A percentile compares a stretch with the other conserved stretches of the same genome.
These are phyloP conservation scores for grape (Vitis vinifera) DNA, from an alignment of 164 flowering plant genomes.

Conservation along the genomic window DNA sequence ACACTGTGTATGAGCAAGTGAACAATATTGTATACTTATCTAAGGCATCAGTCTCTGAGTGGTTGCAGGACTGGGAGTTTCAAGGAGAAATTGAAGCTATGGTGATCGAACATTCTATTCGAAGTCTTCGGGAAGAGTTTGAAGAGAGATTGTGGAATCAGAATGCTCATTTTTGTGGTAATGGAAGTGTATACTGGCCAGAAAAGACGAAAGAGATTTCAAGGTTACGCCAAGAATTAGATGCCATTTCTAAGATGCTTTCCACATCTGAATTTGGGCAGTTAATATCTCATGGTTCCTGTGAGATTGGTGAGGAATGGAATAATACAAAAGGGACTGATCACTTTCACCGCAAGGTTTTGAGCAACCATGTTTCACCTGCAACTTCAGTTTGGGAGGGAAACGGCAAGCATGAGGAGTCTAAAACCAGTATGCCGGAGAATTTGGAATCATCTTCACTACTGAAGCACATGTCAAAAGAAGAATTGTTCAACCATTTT, in stretches of 20 bases:
- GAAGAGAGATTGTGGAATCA: constrained; percentile 37
- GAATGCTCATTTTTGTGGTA: constrained; percentile 23
- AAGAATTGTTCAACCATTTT: constrained; percentile 50
- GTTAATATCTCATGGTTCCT: constrained; percentile 45
- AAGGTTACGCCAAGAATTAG: constrained; percentile 55
- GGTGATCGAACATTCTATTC: constrained; percentile 45
- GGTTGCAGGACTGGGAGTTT: constrained; percentile 42
- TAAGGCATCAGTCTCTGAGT: constrained; percentile 28
- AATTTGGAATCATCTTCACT: constrained; percentile 35
- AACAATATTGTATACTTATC: constrained; percentile 30
- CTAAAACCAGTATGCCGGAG: constrained; percentile 34
- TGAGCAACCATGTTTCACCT: constrained; percentile 25
- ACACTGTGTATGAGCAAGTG: constrained; percentile 21
- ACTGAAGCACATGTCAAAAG: constrained; percentile 54
- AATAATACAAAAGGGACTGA: constrained; percentile 34
- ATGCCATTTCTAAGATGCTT: constrained; percentile 45
- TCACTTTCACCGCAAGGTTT: constrained; percentile 40
- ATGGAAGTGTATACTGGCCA: constrained; percentile 22
- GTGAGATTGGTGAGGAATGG: constrained; percentile 41
- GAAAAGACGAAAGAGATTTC: constrained; percentile 51
- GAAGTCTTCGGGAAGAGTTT: constrained; percentile 40
- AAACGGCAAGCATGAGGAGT: constrained; percentile 46
- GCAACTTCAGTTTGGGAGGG: constrained; percentile 32
- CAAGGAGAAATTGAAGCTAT: constrained; percentile 49
- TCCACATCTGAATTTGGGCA: constrained; percentile 44